Percentiles rank a stretch among this genome's conserved stretches.
Conservation (phyloP, 176 grass and related monocot genomes). For the Zizania latifolia region DNA sequence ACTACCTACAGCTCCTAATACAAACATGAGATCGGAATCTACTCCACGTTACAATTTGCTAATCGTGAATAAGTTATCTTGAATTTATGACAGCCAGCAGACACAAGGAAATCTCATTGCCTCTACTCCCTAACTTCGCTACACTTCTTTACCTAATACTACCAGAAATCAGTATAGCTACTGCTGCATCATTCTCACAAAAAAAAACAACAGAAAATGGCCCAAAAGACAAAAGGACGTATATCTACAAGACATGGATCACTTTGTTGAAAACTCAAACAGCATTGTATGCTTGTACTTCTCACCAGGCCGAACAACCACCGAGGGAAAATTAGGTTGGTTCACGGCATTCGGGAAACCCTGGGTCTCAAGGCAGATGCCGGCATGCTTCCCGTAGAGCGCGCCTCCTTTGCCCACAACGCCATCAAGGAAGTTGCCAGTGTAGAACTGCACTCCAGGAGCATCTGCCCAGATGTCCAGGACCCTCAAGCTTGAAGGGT, state of each 20-base stretch:
- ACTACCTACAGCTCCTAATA: too few relatives aligned
- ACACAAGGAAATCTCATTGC: neutral
- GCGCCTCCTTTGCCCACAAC: slow-evolving; percentile 62
- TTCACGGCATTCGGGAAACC: slow-evolving; percentile 94
- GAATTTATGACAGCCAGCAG: neutral
- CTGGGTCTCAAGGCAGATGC: slow-evolving; percentile 80
- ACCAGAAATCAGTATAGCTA: slow-evolving; percentile 20
- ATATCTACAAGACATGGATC: slow-evolving; percentile 25
- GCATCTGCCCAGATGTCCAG: slow-evolving; percentile 77
- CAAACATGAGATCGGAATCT: too few relatives aligned
- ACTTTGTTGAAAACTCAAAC: slow-evolving; percentile 57
- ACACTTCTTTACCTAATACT: slow-evolving; percentile 15
- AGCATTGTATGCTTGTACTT: slow-evolving; percentile 78
- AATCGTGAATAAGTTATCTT: slow-evolving; percentile 4
- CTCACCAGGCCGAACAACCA: slow-evolving; percentile 63
- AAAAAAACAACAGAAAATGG: neutral
- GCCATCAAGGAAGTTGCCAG: slow-evolving; percentile 60
- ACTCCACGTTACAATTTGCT: slow-evolving; percentile 6
- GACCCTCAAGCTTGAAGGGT: slow-evolving; percentile 53
- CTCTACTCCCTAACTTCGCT: neutral
- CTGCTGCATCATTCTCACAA: neutral
- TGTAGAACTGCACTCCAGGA: slow-evolving; percentile 87
- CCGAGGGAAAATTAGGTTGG: slow-evolving; percentile 64
- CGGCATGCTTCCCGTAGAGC: slow-evolving; percentile 57
- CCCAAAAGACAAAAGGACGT: neutral